Conservation (phyloP, 2,329 filamentous ascomycete genomes). For the Aspergillus pseudonomiae region DNA sequence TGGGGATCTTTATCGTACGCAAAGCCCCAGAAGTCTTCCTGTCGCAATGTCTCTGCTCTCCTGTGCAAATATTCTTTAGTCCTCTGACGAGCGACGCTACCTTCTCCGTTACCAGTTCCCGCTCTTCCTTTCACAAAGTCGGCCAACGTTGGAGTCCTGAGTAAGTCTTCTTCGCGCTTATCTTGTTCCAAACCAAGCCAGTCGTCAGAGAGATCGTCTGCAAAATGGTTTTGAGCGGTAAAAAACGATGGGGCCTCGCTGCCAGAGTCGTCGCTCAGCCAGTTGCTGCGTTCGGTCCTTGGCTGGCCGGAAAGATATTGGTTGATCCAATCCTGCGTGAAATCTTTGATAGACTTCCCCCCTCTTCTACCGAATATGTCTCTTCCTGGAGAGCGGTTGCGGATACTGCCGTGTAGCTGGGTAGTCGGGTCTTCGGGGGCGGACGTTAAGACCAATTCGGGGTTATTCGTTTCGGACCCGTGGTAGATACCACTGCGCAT, state of each 20-base stretch:
- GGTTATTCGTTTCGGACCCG: slow-evolving; percentile 28
- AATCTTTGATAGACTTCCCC: slow-evolving; percentile 52
- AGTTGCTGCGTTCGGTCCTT: slow-evolving; percentile 72
- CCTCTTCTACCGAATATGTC: slow-evolving; percentile 29
- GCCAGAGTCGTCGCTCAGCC: slow-evolving; percentile 78
- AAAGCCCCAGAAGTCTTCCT: slow-evolving; percentile 50
- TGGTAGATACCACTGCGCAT: slow-evolving; percentile 28
- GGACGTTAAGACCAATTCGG: slow-evolving; percentile 33
- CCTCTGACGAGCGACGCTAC: slow-evolving; percentile 27
- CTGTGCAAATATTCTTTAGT: slow-evolving; percentile 39
- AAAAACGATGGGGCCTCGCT: slow-evolving; percentile 71
- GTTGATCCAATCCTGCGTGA: slow-evolving; percentile 85
- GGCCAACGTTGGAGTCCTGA: slow-evolving; percentile 44
- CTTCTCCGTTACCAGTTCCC: slow-evolving; percentile 19
- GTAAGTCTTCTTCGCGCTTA: slow-evolving; percentile 39
- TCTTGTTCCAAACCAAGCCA: slow-evolving; percentile 48
- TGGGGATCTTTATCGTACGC: slow-evolving; percentile 45
- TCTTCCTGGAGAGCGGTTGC: slow-evolving; percentile 29
- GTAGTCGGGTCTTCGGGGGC: slow-evolving; percentile 28
- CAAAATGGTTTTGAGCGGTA: slow-evolving; percentile 44
- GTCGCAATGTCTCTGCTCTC: slow-evolving; percentile 46
- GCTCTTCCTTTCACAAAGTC: slow-evolving; percentile 37
- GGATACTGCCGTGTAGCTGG: slow-evolving; percentile 28
- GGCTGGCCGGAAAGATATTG: slow-evolving; percentile 75
- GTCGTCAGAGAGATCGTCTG: slow-evolving; percentile 46